These are phyloP conservation scores for Cephaloascus fragrans DNA, from an alignment of 805 yeast species.

Conservation along the genomic window DNA sequence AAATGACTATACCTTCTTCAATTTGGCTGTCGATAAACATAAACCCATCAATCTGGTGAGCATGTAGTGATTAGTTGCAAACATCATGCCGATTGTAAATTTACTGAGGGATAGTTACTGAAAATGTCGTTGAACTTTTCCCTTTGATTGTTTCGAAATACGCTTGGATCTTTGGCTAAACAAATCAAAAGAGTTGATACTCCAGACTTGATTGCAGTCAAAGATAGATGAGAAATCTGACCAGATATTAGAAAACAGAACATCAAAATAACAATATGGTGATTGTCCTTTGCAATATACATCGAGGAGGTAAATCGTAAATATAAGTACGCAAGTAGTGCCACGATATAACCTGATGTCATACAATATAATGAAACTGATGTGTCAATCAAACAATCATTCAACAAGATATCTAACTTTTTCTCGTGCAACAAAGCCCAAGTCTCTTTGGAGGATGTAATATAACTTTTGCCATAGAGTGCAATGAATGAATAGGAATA, in stretches of 20 bases:
- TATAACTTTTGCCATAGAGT: conserved; percentile 71
- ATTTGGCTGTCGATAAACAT: too few relatives aligned
- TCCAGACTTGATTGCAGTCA: conserved; percentile 73
- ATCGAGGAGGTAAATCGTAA: conserved; percentile 58
- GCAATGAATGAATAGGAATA: conserved; percentile 86
- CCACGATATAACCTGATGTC: conserved; percentile 54
- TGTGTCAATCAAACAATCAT: conserved; percentile 73
- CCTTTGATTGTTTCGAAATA: conserved; percentile 66
- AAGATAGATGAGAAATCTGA: conserved; percentile 65
- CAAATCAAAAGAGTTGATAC: conserved; percentile 79
- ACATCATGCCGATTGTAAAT: too few relatives aligned
- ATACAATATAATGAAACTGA: conserved; percentile 70
- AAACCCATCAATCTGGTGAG: too few relatives aligned
- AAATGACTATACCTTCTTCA: too few relatives aligned
- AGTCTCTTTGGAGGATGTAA: conserved; percentile 72
- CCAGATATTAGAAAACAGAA: conserved; percentile 64
- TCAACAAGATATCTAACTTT: conserved; percentile 78
- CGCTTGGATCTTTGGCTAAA: conserved; percentile 76
- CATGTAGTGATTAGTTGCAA: too few relatives aligned
- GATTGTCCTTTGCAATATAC: conserved; percentile 50
- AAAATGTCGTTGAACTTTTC: conserved; percentile 53
- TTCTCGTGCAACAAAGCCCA: conserved; percentile 68
- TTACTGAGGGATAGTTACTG: conserved; percentile 57
- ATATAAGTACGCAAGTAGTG: conserved; percentile 55
- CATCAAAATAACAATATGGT: conserved; percentile 65